Conservation (phyloP, 805 yeast genomes). For the Lipomyces orientalis region DNA sequence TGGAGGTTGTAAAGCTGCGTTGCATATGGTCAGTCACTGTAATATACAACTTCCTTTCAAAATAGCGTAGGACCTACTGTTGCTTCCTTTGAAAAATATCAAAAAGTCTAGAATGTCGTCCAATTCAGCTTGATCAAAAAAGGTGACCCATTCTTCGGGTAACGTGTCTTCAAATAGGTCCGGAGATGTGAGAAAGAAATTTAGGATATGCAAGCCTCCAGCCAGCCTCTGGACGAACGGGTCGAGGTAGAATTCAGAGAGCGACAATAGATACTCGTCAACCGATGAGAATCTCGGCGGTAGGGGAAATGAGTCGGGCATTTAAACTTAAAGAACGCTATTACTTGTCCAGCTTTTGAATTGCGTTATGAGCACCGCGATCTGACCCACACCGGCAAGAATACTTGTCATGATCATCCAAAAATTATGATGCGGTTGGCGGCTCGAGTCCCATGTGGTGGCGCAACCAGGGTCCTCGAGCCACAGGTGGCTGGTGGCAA, state of each 20-base stretch:
- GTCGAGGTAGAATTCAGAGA: constrained; percentile 22
- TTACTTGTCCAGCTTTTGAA: not conserved
- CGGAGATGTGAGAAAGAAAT: constrained; percentile 27
- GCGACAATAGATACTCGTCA: constrained; percentile 27
- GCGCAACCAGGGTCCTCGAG: not conserved
- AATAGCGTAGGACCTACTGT: not conserved
- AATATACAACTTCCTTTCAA: not conserved
- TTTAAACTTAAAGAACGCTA: not conserved
- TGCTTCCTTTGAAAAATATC: constrained; percentile 12
- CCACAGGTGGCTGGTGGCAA: not conserved
- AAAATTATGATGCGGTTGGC: not conserved
- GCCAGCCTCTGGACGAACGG: constrained; percentile 35
- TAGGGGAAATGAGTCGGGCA: constrained; percentile 25
- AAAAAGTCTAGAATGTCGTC: constrained; percentile 26
- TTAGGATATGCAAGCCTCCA: constrained; percentile 30
- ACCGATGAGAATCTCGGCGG: constrained; percentile 27
- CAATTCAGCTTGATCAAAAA: constrained; percentile 24
- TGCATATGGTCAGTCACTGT: not conserved
- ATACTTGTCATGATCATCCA: too few relatives aligned
- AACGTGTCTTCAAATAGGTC: constrained; percentile 27
- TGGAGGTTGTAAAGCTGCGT: constrained; percentile 16
- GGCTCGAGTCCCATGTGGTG: not conserved
- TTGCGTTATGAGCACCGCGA: not conserved
- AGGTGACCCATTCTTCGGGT: constrained; percentile 31
- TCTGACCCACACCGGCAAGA: not conserved